Conservation (phyloP, 2,329 filamentous ascomycete species). For the Achaetomium macrosporum region DNA sequence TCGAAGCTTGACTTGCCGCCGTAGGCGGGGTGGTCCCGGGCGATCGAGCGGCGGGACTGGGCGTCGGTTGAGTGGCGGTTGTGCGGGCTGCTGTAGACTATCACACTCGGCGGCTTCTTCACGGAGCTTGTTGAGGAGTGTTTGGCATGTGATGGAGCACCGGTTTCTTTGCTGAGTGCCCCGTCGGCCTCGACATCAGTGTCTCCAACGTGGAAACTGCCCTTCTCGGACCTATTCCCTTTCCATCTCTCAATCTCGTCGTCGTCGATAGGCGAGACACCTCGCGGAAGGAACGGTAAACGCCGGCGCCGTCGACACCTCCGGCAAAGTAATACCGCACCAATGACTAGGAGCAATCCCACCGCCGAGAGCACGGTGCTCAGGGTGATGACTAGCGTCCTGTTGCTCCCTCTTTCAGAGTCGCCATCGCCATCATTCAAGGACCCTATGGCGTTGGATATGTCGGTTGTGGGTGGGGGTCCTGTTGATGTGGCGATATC, state of each 20-base stretch:
- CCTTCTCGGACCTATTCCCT: constrained; percentile 25
- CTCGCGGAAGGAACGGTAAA: constrained; percentile 44
- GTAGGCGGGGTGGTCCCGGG: constrained; percentile 11
- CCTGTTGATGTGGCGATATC: constrained; percentile 10
- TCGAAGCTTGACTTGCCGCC: constrained; percentile 30
- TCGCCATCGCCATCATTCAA: constrained; percentile 12
- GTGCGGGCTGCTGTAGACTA: constrained; percentile 40
- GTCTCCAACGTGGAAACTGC: constrained; percentile 10
- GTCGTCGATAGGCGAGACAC: constrained; percentile 57
- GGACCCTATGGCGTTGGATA: constrained; percentile 1
- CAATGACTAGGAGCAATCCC: constrained; percentile 35
- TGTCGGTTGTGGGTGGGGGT: constrained; percentile 10
- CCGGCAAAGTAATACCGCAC: constrained; percentile 34
- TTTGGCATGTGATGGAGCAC: constrained; percentile 29
- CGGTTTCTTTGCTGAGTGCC: constrained; percentile 28
- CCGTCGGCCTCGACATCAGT: constrained; percentile 19
- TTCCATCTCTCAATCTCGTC: constrained; percentile 63
- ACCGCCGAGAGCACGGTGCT: constrained; percentile 45
- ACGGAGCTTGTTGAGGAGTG: constrained; percentile 32
- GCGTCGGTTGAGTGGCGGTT: constrained; percentile 27
- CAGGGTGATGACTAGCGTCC: constrained; percentile 45
- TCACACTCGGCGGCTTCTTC: constrained; percentile 47
- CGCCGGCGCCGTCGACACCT: constrained; percentile 33
- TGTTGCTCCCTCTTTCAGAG: constrained; percentile 27
- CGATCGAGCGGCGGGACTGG: constrained; percentile 22